phyloP scores from a whole-genome alignment of 306 rosid species.

The Gastrolobium bilobum region DNA sequence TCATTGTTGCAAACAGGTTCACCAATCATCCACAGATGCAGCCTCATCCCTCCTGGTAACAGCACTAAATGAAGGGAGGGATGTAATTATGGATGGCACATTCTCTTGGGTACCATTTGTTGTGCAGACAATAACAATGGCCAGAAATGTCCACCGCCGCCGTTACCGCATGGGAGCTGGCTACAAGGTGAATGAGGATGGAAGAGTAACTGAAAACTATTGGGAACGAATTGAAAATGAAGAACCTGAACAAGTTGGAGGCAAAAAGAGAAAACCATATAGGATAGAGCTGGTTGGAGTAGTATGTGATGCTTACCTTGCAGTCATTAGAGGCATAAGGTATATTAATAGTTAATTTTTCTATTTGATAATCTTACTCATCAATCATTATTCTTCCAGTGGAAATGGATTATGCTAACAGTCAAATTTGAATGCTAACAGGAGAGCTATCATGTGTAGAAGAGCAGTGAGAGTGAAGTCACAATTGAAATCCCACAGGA shows the following conservation, averaged over 20 bases:
- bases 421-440: conserved; percentile 53
- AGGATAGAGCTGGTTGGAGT: conserved; percentile 97
- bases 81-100: conserved; percentile 97
- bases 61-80: conserved; percentile 92
- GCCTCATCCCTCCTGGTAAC: conserved; percentile 96
- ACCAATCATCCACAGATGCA: conserved; percentile 96
- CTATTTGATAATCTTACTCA: neutral
- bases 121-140: conserved; percentile 95
- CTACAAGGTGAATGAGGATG: conserved; percentile 70
- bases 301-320: conserved; percentile 95
- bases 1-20: conserved; percentile 70
- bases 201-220: conserved; percentile 74
- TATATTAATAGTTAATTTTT: conserved; percentile 39
- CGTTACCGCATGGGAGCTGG: conserved; percentile 96
- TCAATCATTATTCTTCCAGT: neutral
- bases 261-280: conserved; percentile 89
- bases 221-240: conserved; percentile 82
- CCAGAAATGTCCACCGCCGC: conserved; percentile 92
- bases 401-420: conserved; percentile 14
- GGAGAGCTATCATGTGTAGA: conserved; percentile 93
- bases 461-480: conserved; percentile 90
- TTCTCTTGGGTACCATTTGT: conserved; percentile 97
- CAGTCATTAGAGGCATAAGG: conserved; percentile 93
- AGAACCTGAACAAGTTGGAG: conserved; percentile 75
- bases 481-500: conserved; percentile 87